These are phyloP conservation scores for Colletotrichum tabaci DNA, from an alignment of 2,329 filamentous ascomycete genomes.

Conservation along the genomic window DNA sequence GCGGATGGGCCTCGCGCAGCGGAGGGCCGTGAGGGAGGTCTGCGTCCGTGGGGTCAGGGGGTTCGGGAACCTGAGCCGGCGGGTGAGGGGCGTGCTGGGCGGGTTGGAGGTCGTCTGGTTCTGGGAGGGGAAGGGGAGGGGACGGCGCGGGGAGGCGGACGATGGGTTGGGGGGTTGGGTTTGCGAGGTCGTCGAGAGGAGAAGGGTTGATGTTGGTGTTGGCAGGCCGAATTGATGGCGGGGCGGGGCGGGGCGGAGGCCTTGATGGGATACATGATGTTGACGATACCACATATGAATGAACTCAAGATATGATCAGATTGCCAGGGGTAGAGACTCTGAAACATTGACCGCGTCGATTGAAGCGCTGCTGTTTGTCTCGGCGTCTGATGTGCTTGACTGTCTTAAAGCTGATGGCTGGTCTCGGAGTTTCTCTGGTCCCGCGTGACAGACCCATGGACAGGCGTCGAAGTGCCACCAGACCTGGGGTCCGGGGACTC, in stretches of 20 bases:
- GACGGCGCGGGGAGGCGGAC: background rate
- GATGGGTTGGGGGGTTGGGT: conserved; percentile 3
- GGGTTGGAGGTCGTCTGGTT: conserved; percentile 47
- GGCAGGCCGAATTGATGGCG: conserved; percentile 7
- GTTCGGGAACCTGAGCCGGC: conserved; percentile 46
- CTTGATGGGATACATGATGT: background rate
- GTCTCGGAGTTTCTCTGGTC: background rate
- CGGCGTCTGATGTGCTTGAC: background rate
- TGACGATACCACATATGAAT: background rate
- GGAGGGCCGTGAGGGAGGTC: conserved; percentile 50
- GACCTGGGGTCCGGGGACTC: too few species aligned
- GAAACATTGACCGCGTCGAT: background rate
- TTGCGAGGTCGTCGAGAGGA: conserved; percentile 24
- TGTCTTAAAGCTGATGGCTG: background rate
- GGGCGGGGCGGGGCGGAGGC: background rate
- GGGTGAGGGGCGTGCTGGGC: conserved; percentile 49
- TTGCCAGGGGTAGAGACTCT: too few species aligned
- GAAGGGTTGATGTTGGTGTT: background rate
- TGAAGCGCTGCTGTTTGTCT: background rate
- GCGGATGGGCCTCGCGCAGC: conserved; percentile 48
- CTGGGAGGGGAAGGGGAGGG: conserved; percentile 29
- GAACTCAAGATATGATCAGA: background rate
- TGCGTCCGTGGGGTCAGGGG: conserved; percentile 42
- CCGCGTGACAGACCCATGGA: too few species aligned
- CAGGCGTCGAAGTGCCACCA: too few species aligned